These are phyloP conservation scores for Plasmodium cynomolgi DNA, from an alignment of 169 alveolate species.

Conservation along the genomic window DNA sequence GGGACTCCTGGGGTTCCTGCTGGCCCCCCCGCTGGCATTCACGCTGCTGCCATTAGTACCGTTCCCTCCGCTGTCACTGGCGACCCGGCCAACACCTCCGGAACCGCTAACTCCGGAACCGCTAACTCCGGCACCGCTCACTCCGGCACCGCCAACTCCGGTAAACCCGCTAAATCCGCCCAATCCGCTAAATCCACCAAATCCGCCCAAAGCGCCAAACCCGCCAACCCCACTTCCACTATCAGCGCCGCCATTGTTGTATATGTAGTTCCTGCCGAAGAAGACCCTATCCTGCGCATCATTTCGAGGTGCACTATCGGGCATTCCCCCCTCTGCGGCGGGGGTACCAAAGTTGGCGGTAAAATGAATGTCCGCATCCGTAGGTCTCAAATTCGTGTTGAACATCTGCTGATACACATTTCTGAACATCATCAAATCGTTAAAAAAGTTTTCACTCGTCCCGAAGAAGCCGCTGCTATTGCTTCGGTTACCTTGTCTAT, in stretches of 20 bases:
- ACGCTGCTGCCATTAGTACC: background rate
- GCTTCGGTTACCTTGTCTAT: background rate
- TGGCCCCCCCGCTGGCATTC: background rate
- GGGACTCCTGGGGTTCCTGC: constrained; percentile 26
- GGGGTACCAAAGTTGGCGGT: constrained; percentile 25
- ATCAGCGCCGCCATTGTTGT: background rate
- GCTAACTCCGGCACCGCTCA: no score
- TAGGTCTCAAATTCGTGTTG: constrained; percentile 15
- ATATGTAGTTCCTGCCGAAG: constrained; percentile 9
- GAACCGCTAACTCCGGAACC: background rate
- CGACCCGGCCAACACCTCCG: no score
- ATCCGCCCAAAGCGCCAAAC: background rate
- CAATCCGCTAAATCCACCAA: background rate
- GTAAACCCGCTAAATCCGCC: background rate
- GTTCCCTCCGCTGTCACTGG: background rate
- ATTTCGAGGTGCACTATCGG: background rate
- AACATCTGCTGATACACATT: constrained; percentile 58
- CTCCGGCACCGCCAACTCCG: background rate
- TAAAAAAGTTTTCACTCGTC: constrained; percentile 33
- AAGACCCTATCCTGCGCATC: constrained; percentile 17
- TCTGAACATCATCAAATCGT: constrained; percentile 55
- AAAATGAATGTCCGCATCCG: constrained; percentile 36
- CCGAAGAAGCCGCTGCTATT: background rate
- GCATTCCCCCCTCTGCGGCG: background rate
- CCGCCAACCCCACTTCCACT: background rate